Base-by-base conservation (phyloP, 2,329 filamentous ascomycete genomes). In the Nothopassalora personata region DNA sequence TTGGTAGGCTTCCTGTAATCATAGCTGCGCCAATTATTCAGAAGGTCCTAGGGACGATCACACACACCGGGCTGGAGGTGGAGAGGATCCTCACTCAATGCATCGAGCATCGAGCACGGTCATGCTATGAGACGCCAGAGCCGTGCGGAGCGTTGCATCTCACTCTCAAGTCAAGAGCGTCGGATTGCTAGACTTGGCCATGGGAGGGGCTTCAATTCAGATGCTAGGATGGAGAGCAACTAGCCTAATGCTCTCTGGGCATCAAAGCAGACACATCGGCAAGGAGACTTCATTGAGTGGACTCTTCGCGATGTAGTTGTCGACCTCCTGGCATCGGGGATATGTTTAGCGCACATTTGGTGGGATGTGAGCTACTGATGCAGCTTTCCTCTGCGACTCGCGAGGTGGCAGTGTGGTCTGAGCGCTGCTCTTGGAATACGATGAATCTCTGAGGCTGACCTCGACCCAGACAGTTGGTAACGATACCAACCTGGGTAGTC, bases 381-480 rank as follows among this genome's bases (percentile, higher is more conserved):
- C 76, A 77, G 75, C 74, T 74, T 73, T 69, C 74, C 74, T 76
- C 75, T 76, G 73, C 73, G 74, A 77, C 73, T 72, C 64, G 63
- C 64, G 65, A 66, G 62, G 62, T 64, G 71, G 66, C 71, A 71
- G 57, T 59, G 72, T 75, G 74, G 75, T 71, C 75, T 77, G 74
- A 77, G 74, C 74, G 73, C 68, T 66, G 66, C 56, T 54, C 49
- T 67, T 72, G 39, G 39, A 73, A 76, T 75, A 73, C 74, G 70
- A 67, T 74, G 54, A 64, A 60, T 60, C 64, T 73, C 68, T 71
- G 75, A 76, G 76, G 75, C 76, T 77, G 75, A 77, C 62, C 50
- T 50, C 45, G 68, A 67, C 67, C 68, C 68, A 73, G 75, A 70
- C 73, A 72, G 73, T 72, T 66, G 68, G 67, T 66, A 68, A 66